Conservation (phyloP, 1,284 basidiomycete genomes). For the Cutaneotrichosporon sp. region DNA sequence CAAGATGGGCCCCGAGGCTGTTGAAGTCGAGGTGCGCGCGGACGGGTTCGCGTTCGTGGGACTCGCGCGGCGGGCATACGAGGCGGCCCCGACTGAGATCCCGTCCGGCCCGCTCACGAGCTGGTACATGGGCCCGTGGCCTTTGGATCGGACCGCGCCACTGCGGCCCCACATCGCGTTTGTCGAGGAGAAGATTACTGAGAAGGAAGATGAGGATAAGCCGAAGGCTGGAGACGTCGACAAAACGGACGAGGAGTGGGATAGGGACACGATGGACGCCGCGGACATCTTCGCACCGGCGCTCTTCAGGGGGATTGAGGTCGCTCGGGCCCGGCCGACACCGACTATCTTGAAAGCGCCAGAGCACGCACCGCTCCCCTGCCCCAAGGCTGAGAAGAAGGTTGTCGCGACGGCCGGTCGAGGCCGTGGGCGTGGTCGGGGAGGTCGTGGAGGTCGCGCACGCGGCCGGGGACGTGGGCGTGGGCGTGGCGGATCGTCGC, state of each 20-base stretch:
- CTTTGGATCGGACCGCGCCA: constrained; percentile 13
- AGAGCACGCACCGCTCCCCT: not conserved
- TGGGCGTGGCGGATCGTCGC: not conserved
- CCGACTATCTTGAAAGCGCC: not conserved
- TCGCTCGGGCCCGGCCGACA: not conserved
- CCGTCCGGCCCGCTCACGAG: not conserved
- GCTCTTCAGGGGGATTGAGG: not conserved
- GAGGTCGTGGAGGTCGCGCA: too few relatives aligned
- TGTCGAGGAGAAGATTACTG: not conserved
- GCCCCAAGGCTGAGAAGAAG: not conserved
- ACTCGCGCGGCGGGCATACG: constrained; percentile 15
- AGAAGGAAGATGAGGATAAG: not conserved
- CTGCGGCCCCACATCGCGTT: constrained; percentile 13
- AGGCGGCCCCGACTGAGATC: not conserved
- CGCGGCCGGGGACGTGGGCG: not conserved
- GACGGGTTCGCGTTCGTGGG: constrained; percentile 45
- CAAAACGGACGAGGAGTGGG: not conserved
- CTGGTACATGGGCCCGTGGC: constrained; percentile 22
- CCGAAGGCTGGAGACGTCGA: not conserved
- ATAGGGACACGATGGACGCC: not conserved
- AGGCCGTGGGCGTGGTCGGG: not conserved
- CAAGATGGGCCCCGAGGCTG: constrained; percentile 27
- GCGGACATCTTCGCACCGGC: not conserved
- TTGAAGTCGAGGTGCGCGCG: constrained; percentile 36
- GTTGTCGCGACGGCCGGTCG: not conserved